Conservation (phyloP, 495 filamentous ascomycete genomes). For the Durotheca rogersii region DNA sequence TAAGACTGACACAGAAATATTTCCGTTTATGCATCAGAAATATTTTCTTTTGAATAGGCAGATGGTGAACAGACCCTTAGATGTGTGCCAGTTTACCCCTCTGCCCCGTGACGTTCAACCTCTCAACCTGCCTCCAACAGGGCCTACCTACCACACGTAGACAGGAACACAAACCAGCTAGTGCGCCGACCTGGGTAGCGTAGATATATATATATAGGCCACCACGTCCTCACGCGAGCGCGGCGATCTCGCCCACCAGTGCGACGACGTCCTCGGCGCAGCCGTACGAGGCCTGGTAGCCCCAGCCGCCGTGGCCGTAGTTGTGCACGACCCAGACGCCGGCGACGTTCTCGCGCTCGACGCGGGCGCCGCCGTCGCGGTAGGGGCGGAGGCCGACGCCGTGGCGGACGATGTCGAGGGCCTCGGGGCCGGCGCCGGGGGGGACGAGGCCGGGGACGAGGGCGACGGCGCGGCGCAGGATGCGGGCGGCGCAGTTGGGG, state of each 20-base stretch:
- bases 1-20: no score
- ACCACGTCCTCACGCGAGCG: no score
- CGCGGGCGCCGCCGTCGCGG: conserved; percentile 70
- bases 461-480: conserved; percentile 82
- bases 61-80: no score
- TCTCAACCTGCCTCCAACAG: no score
- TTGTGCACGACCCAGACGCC: conserved; percentile 81
- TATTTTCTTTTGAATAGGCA: no score
- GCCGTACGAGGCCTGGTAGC: conserved; percentile 85
- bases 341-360: conserved; percentile 81
- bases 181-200: no score
- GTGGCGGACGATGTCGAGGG: conserved; percentile 81
- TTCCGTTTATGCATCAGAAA: no score
- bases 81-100: no score
- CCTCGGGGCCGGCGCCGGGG: conserved; percentile 74
- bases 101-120: not conserved
- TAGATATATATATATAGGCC: no score
- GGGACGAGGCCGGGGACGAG: conserved; percentile 71
- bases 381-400: conserved; percentile 83
- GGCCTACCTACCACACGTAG: no score
- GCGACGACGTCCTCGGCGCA: conserved; percentile 68
- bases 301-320: conserved; percentile 95
- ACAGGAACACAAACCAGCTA: no score
- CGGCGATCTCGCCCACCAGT: conserved; percentile 68
- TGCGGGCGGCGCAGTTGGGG: conserved; percentile 74